These are phyloP conservation scores for Chalciporus chontae DNA, from an alignment of 768 basidiomycete species.

Conservation along the genomic window DNA sequence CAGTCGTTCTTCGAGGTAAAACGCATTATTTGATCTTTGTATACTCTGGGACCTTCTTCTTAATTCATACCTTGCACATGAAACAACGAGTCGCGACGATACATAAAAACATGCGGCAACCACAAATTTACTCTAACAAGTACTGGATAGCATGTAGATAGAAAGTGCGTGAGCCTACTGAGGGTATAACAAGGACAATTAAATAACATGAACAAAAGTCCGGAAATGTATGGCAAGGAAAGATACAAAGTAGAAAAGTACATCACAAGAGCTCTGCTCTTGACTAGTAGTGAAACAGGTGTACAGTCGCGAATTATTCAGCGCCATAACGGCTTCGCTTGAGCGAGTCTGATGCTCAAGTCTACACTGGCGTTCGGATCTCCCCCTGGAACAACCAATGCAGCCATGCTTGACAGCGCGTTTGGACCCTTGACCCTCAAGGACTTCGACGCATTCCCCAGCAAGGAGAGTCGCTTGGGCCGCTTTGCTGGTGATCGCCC, in stretches of 20 bases:
- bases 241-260: constrained; percentile 9
- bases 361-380: constrained; percentile 50
- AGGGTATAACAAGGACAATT: constrained; percentile 21
- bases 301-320: constrained; percentile 29
- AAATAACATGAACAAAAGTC: neutral
- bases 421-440: constrained; percentile 31
- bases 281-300: constrained; percentile 9
- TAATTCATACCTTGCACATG: neutral
- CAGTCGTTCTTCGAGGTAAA: constrained; percentile 91
- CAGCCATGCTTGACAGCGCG: constrained; percentile 28
- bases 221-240: constrained; percentile 1
- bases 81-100: neutral
- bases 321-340: constrained; percentile 55
- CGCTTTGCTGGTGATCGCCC: constrained; percentile 57
- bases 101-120: constrained; percentile 19
- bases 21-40: constrained; percentile 63
- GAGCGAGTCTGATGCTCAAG: constrained; percentile 41
- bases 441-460: constrained; percentile 37
- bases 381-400: constrained; percentile 29
- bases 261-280: constrained; percentile 16
- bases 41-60: neutral
- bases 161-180: constrained; percentile 1
- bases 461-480: constrained; percentile 53
- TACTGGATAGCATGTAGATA: constrained; percentile 20
- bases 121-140: constrained; percentile 25